These are phyloP conservation scores for Mrakia blollopis DNA, from an alignment of 768 basidiomycete genomes.

Conservation along the genomic window DNA sequence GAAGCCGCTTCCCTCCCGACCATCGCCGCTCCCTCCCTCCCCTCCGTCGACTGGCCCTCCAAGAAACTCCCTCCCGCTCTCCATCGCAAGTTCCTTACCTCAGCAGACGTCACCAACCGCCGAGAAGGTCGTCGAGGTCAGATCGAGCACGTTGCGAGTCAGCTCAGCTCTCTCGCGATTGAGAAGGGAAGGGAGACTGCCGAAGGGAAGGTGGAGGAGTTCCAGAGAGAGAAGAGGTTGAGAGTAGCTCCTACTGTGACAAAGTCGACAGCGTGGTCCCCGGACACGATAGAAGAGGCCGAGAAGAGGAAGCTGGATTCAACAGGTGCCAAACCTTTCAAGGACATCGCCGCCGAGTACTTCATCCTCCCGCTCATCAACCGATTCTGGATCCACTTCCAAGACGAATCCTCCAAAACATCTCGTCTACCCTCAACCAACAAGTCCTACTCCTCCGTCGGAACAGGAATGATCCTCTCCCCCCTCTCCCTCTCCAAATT, in stretches of 20 bases:
- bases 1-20: constrained; percentile 62
- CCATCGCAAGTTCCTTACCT: constrained; percentile 62
- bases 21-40: background rate
- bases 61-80: constrained; percentile 67
- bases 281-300: background rate
- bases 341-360: constrained; percentile 70
- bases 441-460: constrained; percentile 61
- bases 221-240: constrained; percentile 69
- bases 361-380: constrained; percentile 88
- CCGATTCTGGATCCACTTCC: constrained; percentile 90
- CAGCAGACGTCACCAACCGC: background rate
- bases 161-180: constrained; percentile 59
- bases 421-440: constrained; percentile 53
- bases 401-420: constrained; percentile 72
- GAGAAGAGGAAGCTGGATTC: background rate
- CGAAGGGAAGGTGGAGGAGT: constrained; percentile 55
- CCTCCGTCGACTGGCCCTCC: constrained; percentile 63
- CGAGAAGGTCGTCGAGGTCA: background rate
- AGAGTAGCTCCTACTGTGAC: constrained; percentile 50
- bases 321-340: constrained; percentile 46
- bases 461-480: constrained; percentile 75
- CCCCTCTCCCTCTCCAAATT: constrained; percentile 71
- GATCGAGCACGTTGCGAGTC: constrained; percentile 20
- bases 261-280: background rate
- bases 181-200: constrained; percentile 57